Conservation (phyloP, 2,329 filamentous ascomycete species). For the Spiromastix sp. region DNA sequence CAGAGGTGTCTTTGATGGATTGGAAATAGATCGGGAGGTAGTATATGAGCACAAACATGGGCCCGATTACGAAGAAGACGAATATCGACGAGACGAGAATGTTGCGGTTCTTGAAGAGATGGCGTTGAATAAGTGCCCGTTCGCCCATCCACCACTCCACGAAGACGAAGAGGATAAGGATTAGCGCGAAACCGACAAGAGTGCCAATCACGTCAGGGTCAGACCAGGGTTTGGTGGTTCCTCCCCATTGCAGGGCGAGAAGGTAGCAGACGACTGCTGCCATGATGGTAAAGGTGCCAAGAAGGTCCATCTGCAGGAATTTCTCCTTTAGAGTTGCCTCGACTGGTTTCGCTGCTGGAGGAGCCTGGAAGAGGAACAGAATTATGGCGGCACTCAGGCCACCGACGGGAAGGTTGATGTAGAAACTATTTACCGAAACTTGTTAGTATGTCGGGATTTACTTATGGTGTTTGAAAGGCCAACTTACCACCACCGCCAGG, state of each 20-base stretch:
- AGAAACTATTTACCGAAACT: background rate
- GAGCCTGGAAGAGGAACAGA: conserved; percentile 7
- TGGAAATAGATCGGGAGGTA: conserved; percentile 19
- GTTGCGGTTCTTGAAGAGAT: background rate
- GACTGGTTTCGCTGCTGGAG: conserved; percentile 8
- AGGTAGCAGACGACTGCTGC: conserved; percentile 17
- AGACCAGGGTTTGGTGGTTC: conserved; percentile 15
- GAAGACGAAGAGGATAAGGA: conserved; percentile 14
- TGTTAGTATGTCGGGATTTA: too few relatives aligned
- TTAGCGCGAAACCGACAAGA: conserved; percentile 15
- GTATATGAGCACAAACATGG: conserved; percentile 12
- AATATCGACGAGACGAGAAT: background rate
- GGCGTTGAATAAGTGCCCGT: conserved; percentile 2
- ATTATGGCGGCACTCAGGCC: conserved; percentile 5
- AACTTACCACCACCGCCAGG: conserved; percentile 12
- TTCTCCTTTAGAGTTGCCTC: conserved; percentile 8
- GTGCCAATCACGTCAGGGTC: conserved; percentile 14
- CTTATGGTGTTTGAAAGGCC: too few relatives aligned
- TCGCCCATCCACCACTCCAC: conserved; percentile 8
- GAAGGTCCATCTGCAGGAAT: conserved; percentile 17
- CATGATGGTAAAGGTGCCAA: conserved; percentile 15
- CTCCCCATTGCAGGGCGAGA: conserved; percentile 21
- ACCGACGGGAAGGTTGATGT: conserved; percentile 10
- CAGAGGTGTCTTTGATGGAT: conserved; percentile 11
- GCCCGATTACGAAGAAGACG: conserved; percentile 4